A percentile compares a stretch with the other conserved stretches of the same genome.
Conservation (phyloP, 1,284 basidiomycete genomes). For the Mycena citricolor region DNA sequence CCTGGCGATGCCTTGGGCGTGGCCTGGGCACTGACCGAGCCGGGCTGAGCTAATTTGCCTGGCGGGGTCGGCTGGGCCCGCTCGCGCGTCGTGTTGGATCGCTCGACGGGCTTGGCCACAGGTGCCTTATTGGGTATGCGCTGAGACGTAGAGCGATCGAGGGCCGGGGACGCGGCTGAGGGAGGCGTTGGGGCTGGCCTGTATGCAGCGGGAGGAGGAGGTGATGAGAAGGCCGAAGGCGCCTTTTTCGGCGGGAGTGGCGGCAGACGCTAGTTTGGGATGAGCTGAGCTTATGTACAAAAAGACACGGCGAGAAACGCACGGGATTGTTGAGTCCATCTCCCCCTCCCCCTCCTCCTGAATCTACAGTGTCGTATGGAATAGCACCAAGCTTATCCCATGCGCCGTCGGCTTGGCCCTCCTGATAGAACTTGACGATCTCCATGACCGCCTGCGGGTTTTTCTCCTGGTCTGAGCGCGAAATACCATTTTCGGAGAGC, state of each 20-base stretch:
- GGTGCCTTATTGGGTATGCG: slow-evolving; percentile 56
- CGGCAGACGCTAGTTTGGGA: slow-evolving; percentile 44
- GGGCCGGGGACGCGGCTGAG: slow-evolving; percentile 51
- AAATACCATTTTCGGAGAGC: slow-evolving; percentile 95
- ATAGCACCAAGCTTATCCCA: slow-evolving; percentile 68
- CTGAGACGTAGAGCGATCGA: slow-evolving; percentile 78
- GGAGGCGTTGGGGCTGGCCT: slow-evolving; percentile 71
- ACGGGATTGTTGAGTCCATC: slow-evolving; percentile 54
- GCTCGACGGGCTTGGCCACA: slow-evolving; percentile 54
- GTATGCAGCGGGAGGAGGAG: slow-evolving; percentile 51
- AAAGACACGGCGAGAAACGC: slow-evolving; percentile 29
- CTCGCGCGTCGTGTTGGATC: slow-evolving; percentile 68
- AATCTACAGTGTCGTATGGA: slow-evolving; percentile 39
- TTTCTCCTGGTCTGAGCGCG: slow-evolving; percentile 92
- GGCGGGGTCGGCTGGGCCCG: neutral
- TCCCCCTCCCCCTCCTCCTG: too few relatives aligned
- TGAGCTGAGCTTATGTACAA: slow-evolving; percentile 1
- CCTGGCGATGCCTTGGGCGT: slow-evolving; percentile 20
- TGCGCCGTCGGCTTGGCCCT: slow-evolving; percentile 71
- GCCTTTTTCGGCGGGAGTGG: slow-evolving; percentile 60
- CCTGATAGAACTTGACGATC: slow-evolving; percentile 98
- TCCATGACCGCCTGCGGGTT: slow-evolving; percentile 99
- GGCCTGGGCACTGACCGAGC: neutral
- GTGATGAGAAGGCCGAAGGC: slow-evolving; percentile 33
- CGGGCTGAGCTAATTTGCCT: slow-evolving; percentile 2